phyloP scores from a whole-genome alignment of 2,329 filamentous ascomycete species.

The Pseudopyricularia javanii region DNA sequence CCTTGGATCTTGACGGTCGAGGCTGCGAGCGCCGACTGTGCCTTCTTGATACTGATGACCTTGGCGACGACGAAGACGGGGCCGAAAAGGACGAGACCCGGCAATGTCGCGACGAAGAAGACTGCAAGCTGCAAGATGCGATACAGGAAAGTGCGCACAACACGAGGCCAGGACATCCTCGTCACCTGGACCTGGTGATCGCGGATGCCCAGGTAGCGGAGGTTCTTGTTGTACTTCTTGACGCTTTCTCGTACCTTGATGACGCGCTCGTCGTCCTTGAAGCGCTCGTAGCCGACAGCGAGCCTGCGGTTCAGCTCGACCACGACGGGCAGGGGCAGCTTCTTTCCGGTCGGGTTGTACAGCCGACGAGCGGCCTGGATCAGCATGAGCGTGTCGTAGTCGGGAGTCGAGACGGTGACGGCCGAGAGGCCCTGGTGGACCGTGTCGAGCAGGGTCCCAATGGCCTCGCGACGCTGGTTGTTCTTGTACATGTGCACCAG shows the following conservation, averaged over 20 bases:
- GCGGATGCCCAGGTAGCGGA: constrained; percentile 74
- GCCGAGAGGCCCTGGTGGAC: constrained; percentile 76
- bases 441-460: constrained; percentile 71
- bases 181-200: constrained; percentile 94
- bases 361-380: constrained; percentile 88
- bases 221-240: constrained; percentile 73
- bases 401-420: constrained; percentile 83
- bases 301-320: constrained; percentile 89
- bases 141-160: constrained; percentile 67
- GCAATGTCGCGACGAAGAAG: constrained; percentile 69
- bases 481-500: constrained; percentile 76
- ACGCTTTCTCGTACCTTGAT: constrained; percentile 63
- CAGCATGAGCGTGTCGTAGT: constrained; percentile 94
- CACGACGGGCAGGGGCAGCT: constrained; percentile 80
- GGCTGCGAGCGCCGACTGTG: constrained; percentile 69
- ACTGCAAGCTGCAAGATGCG: constrained; percentile 65
- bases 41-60: constrained; percentile 69
- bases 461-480: constrained; percentile 75
- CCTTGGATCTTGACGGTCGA: constrained; percentile 84
- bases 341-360: constrained; percentile 91
- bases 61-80: constrained; percentile 81
- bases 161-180: constrained; percentile 65
- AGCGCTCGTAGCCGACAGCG: constrained; percentile 81
- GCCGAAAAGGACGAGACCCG: constrained; percentile 69
- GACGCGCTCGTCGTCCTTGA: constrained; percentile 83